Conservation (phyloP, 495 filamentous ascomycete species). For the Podospora sp. region DNA sequence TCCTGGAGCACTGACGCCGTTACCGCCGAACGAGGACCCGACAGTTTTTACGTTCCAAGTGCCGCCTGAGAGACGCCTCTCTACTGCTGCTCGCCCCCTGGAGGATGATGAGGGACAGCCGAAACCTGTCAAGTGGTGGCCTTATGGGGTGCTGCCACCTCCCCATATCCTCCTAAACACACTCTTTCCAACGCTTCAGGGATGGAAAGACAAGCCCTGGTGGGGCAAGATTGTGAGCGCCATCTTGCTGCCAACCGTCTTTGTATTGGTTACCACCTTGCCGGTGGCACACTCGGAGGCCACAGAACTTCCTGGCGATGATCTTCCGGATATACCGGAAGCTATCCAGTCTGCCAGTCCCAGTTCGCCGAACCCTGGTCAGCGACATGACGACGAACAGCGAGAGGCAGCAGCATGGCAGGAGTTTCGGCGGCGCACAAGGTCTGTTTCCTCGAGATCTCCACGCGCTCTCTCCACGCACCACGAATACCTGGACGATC, state of each 20-base stretch:
- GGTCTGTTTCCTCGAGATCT: constrained; percentile 32
- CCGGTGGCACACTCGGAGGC: constrained; percentile 76
- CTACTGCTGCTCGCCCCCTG: constrained; percentile 31
- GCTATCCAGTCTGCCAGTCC: constrained; percentile 30
- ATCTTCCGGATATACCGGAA: constrained; percentile 33
- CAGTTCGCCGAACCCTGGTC: constrained; percentile 36
- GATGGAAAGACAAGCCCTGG: constrained; percentile 73
- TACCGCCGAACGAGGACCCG: constrained; percentile 45
- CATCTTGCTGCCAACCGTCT: constrained; percentile 83
- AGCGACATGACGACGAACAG: constrained; percentile 29
- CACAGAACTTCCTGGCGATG: constrained; percentile 50
- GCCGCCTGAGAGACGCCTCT: constrained; percentile 25
- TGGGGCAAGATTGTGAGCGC: constrained; percentile 79
- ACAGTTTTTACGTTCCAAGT: constrained; percentile 39
- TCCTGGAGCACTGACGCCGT: constrained; percentile 46
- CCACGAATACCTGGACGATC: constrained; percentile 1
- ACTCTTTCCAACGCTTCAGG: constrained; percentile 84
- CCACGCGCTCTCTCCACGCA: constrained; percentile 25
- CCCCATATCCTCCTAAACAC: constrained; percentile 71
- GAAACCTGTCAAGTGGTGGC: constrained; percentile 68
- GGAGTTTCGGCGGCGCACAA: constrained; percentile 51
- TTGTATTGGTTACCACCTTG: constrained; percentile 87
- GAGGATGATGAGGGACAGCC: constrained; percentile 52
- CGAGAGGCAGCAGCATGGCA: constrained; percentile 56
- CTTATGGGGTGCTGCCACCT: constrained; percentile 67